Conservation (phyloP, 2,329 filamentous ascomycete genomes). For the Zymoseptoria crescenta region DNA sequence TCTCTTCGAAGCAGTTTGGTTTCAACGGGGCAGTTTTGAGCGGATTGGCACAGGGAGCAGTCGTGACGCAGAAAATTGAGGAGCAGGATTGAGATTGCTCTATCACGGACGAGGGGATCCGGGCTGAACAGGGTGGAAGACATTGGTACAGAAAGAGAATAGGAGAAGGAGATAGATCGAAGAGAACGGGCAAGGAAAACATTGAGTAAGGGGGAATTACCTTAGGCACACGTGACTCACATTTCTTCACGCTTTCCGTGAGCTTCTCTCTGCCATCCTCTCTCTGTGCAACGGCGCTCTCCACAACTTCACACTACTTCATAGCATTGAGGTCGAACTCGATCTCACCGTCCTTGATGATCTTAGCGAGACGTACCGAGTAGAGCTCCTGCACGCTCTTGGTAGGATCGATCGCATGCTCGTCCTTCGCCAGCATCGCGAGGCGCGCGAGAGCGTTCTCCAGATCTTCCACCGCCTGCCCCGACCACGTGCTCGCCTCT, state of each 20-base stretch:
- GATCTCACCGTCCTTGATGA: slow-evolving; percentile 20
- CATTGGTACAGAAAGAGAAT: background rate
- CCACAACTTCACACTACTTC: slow-evolving; percentile 1
- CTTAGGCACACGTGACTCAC: background rate
- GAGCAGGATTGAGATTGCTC: background rate
- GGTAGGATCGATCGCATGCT: slow-evolving; percentile 20
- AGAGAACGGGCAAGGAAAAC: background rate
- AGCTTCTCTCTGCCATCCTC: background rate
- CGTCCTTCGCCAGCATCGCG: slow-evolving; percentile 26
- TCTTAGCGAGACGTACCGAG: slow-evolving; percentile 20
- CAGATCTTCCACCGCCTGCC: slow-evolving; percentile 26
- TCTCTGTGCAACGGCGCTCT: background rate
- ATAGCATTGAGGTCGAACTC: slow-evolving; percentile 18
- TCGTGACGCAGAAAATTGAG: background rate
- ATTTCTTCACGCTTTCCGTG: background rate
- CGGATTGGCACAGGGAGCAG: background rate
- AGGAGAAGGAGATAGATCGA: background rate
- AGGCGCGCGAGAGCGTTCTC: slow-evolving; percentile 24
- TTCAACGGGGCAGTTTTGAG: background rate
- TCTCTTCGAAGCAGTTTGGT: background rate
- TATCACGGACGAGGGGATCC: background rate
- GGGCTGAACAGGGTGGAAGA: background rate
- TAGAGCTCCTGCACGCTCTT: slow-evolving; percentile 25
- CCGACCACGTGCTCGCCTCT: slow-evolving; percentile 27
- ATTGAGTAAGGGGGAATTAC: background rate